These are phyloP conservation scores for Aureobasidium musti DNA, from an alignment of 2,329 filamentous ascomycete genomes.

Conservation along the genomic window DNA sequence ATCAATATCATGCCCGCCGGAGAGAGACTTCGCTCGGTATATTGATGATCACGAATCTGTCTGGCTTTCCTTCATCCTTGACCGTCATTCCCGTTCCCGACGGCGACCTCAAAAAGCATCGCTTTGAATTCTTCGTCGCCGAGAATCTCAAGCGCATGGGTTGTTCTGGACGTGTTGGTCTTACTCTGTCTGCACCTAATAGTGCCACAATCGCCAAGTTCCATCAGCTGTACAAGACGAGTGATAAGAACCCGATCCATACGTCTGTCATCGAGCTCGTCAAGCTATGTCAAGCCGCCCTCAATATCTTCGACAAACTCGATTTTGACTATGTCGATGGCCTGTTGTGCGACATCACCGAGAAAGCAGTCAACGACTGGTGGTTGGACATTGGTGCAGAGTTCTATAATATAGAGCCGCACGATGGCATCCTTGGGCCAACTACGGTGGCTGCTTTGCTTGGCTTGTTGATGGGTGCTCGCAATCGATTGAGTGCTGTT, in stretches of 20 bases:
- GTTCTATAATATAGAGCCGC: conserved; percentile 88
- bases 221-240: conserved; percentile 83
- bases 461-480: conserved; percentile 83
- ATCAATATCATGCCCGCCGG: conserved; percentile 79
- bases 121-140: conserved; percentile 87
- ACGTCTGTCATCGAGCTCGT: conserved; percentile 83
- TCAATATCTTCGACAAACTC: conserved; percentile 84
- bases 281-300: conserved; percentile 84
- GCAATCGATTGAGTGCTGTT: conserved; percentile 82
- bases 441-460: conserved; percentile 86
- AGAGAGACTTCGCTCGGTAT: conserved; percentile 81
- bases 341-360: conserved; percentile 87
- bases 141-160: conserved; percentile 90
- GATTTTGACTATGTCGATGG: conserved; percentile 90
- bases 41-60: conserved; percentile 91
- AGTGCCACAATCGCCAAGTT: conserved; percentile 88
- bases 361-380: conserved; percentile 88
- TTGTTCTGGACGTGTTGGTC: conserved; percentile 84
- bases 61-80: conserved; percentile 84
- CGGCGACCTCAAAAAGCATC: conserved; percentile 77
- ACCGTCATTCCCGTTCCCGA: conserved; percentile 90
- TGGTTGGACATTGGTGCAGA: conserved; percentile 93
- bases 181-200: conserved; percentile 76
- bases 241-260: conserved; percentile 75
- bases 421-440: conserved; percentile 87